A percentile compares a stretch with the other conserved stretches of the same genome.
Evolutionary conservation across 208 protist genomes (phyloP).

Genomic region (Strigomonas culicis): DNA sequence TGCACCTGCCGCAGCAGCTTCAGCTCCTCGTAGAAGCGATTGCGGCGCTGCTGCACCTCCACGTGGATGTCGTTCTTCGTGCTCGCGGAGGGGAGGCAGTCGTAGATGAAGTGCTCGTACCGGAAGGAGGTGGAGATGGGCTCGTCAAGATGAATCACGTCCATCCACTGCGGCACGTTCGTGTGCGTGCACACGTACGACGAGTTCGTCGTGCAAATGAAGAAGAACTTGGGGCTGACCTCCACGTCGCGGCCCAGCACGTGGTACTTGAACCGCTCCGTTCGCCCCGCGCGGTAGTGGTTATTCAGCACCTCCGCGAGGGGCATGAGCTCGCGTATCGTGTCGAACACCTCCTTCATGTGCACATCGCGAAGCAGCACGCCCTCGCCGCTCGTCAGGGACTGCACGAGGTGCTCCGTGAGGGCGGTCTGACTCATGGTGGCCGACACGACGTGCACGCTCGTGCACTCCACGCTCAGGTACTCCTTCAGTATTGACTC

Average conservation of each 20-base stretch:
- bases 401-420: constrained; percentile 37
- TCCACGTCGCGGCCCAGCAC: constrained; percentile 38
- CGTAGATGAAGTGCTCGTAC: constrained; percentile 9
- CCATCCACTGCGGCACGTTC: constrained; percentile 7
- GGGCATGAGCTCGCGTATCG: constrained; percentile 23
- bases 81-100: constrained; percentile 11
- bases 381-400: constrained; percentile 49
- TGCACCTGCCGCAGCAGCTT: constrained; percentile 19
- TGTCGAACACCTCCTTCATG: constrained; percentile 16
- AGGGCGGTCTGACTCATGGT: constrained; percentile 24
- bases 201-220: constrained; percentile 46
- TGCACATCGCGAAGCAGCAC: constrained; percentile 72
- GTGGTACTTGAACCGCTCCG: constrained; percentile 14
- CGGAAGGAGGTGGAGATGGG: not conserved
- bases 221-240: constrained; percentile 51
- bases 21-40: constrained; percentile 27
- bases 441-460: constrained; percentile 48
- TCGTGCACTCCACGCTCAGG: constrained; percentile 39
- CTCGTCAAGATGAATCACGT: constrained; percentile 31
- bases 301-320: constrained; percentile 18
- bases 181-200: constrained; percentile 14
- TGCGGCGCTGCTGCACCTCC: constrained; percentile 25
- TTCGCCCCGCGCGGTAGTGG: not conserved
- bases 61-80: constrained; percentile 17
- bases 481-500: constrained; percentile 41